phyloP scores from a whole-genome alignment of 257 asterid species.

The Nyctanthes arbortristis region DNA sequence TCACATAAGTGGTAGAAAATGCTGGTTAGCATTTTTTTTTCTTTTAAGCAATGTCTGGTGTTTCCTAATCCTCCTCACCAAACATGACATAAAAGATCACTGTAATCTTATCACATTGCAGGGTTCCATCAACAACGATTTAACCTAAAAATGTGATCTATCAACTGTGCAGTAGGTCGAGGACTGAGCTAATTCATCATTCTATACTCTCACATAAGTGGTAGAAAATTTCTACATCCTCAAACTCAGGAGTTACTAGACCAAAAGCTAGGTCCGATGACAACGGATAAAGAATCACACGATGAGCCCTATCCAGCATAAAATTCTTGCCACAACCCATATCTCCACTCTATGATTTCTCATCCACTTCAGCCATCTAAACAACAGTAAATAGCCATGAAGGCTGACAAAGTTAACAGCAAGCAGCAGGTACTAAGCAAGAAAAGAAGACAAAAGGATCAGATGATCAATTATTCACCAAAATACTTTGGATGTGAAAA shows the following conservation, averaged over 20 bases:
- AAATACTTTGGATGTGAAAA: neutral
- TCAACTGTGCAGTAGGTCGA: neutral
- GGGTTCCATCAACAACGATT: neutral
- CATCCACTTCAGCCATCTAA: neutral
- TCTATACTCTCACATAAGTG: neutral
- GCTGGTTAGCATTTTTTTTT: too few species aligned
- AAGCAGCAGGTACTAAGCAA: too few species aligned
- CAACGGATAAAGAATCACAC: neutral
- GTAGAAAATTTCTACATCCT: neutral
- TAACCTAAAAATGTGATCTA: neutral
- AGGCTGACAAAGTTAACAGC: neutral
- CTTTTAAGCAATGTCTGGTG: too few species aligned
- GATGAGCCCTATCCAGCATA: neutral
- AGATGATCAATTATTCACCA: neutral
- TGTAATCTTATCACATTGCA: neutral
- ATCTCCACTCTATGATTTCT: neutral
- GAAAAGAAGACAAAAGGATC: too few species aligned
- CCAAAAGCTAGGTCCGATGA: neutral
- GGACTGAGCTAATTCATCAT: neutral
- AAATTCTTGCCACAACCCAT: neutral
- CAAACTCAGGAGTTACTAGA: neutral
- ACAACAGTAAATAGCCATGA: neutral
- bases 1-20: neutral
- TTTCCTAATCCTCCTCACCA: neutral
- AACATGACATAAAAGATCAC: neutral